Conservation (phyloP, 1,284 basidiomycete species). For the Irpex lacteus region DNA sequence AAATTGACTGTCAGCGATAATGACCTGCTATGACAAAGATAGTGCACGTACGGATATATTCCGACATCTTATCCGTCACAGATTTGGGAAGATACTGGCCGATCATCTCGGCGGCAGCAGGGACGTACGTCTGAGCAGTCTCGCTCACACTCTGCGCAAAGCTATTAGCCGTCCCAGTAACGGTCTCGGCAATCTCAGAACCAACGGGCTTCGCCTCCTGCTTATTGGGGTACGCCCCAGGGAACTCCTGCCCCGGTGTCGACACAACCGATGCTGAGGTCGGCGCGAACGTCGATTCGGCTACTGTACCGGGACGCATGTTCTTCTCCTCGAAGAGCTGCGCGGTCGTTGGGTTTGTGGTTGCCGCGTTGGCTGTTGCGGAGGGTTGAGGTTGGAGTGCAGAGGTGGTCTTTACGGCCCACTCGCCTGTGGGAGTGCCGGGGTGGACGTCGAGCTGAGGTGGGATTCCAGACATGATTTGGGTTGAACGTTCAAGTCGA, state of each 20-base stretch:
- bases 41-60: conserved; percentile 26
- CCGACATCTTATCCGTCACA: conserved; percentile 25
- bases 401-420: conserved; percentile 29
- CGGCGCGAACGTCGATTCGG: conserved; percentile 3
- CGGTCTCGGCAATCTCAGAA: conserved; percentile 11
- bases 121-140: conserved; percentile 27
- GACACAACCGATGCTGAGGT: neutral
- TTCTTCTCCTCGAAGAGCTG: conserved; percentile 13
- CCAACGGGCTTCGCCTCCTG: conserved; percentile 8
- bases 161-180: conserved; percentile 12
- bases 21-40: too few relatives aligned
- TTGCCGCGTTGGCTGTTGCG: conserved; percentile 10
- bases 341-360: conserved; percentile 14
- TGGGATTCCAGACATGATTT: conserved; percentile 27
- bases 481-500: too few relatives aligned
- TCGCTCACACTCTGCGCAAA: conserved; percentile 19
- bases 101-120: conserved; percentile 12
- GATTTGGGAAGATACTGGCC: conserved; percentile 19
- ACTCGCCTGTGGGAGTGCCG: conserved; percentile 27
- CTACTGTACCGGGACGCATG: conserved; percentile 11
- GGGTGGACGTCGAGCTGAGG: conserved; percentile 22
- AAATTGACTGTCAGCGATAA: too few relatives aligned
- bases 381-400: conserved; percentile 19
- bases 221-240: conserved; percentile 26
- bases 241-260: conserved; percentile 21